Conservation (phyloP, 768 basidiomycete species). For the Phlebiopsis gigantea region DNA sequence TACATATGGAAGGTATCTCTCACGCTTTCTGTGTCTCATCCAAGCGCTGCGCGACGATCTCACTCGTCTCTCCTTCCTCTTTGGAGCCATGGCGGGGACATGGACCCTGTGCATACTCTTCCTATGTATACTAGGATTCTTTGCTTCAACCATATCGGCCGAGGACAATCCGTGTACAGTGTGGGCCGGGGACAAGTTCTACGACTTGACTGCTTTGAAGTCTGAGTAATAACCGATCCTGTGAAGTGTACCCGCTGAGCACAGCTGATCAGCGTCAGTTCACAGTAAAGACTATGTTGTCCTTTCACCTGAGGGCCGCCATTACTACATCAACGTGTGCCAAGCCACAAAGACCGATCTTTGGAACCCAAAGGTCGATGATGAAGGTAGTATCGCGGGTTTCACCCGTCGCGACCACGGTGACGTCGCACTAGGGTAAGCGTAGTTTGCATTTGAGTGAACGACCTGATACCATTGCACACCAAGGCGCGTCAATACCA, state of each 20-base stretch:
- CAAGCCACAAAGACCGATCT: conserved; percentile 48
- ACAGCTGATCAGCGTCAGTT: conserved; percentile 15
- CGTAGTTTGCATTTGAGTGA: background rate
- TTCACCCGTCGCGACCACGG: conserved; percentile 57
- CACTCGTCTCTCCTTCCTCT: background rate
- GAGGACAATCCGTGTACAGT: conserved; percentile 58
- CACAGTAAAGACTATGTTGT: conserved; percentile 62
- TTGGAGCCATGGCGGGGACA: background rate
- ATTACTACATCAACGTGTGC: conserved; percentile 62
- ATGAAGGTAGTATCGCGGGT: conserved; percentile 51
- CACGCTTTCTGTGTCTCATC: conserved; percentile 12
- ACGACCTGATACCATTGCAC: background rate
- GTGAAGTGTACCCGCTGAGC: conserved; percentile 8
- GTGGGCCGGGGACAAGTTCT: conserved; percentile 52
- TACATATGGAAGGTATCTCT: conserved; percentile 11
- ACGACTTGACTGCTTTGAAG: conserved; percentile 60
- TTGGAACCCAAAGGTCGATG: conserved; percentile 51
- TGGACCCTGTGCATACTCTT: background rate
- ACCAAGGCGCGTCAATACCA: conserved; percentile 56
- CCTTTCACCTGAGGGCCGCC: conserved; percentile 39
- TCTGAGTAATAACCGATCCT: conserved; percentile 38
- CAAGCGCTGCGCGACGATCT: background rate
- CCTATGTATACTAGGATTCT: background rate
- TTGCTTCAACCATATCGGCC: conserved; percentile 18
- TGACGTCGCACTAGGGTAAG: conserved; percentile 71